Evolutionary conservation across 768 basidiomycete genomes (phyloP), one percentile per base, ranked within the genome.

Genomic region (Podaxis carcinomalis): DNA sequence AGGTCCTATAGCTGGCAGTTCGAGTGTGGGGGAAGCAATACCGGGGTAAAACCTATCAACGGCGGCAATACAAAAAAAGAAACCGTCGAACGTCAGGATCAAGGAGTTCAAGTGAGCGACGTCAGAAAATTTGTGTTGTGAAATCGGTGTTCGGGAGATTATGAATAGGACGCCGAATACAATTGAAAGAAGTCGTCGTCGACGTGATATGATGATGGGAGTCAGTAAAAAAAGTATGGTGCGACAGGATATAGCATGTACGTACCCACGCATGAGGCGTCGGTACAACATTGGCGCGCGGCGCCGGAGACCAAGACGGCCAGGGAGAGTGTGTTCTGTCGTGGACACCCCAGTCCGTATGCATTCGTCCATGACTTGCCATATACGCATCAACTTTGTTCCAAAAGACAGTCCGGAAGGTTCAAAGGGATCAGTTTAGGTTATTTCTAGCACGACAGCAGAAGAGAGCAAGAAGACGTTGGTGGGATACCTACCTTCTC

Each of bases 321-420:
- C 95, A 0, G 95, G 95, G 1, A 98, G 81, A n/a, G 83, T 86
- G 47, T 79, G 79, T 66, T 95, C 89, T 2, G 83, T 78, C 1
- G 92, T 81, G 2, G 91, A 88, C 7, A 98, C 94, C 19, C 95
- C 95, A 1, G 83, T 81, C 46, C 79, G 88, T 63, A 97, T 98
- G 71, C 92, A 95, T 59, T 88, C 84, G 68, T 96, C 93, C 95
- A 97, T 97, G 4, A 94, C 92, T 57, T 77, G 68, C 94, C 94
- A 96, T 51, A 95, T 93, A 27, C 84, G 83, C 80, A 86, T 78
- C 57, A 83, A 65, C 92, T 80, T 47, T 25, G 16, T 28, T 13
- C 47, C 21, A 27, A 23, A 25, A 23, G 50, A n/a, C n/a, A 51
- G 4, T 6, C n/a, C 23, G 13, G 21, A 60, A 25, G 23, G 21